Evolutionary conservation across 352 stramenopile genomes (phyloP), one percentile per base, ranked within the genome.

Genomic region (Pythium insidiosum): DNA sequence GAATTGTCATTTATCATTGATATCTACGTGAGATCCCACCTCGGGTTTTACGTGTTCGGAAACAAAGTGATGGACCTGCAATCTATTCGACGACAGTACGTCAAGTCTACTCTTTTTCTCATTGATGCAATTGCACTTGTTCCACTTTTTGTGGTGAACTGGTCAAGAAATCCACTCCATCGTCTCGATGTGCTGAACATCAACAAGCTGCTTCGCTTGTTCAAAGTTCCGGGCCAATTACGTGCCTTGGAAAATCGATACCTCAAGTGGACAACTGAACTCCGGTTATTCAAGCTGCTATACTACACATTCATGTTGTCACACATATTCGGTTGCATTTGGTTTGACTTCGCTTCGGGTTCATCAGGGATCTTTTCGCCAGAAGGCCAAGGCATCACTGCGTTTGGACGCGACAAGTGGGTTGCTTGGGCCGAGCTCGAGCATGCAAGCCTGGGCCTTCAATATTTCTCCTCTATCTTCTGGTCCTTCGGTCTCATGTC

Each of bases 271-370:
- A 62, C 58, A 9, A 69, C 64, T 13, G 64, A 80, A 20, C 41
- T 80, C 9, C 51, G 68, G 0, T 28, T 77, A 10, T 74, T 73
- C 52, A 80, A 80, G 60, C 56, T 80, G 1, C 28, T 76, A 12
- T 80, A 76, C 49, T 76, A 80, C 47, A 68, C 63, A 6, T 74
- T 74, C 33, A 40, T 80, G 18, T 49, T 80, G 2, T 53, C 64
- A 3, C 68, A 80, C 47, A 48, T 76, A 20, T 69, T 80, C 22
- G 68, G 68, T 6, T 80, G 58, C 41, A 62, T 73, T 20, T 80
- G 63, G 45, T 80, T 72, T 40, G 61, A 80, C 38, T 80, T 80
- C 49, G 66, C 59, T 1, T 63, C 66, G 4, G 58, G 70, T 21
- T 52, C 59, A 6, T 76, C 66, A 0, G 50, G 54, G 13, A 38